A percentile compares a stretch with the other conserved stretches of the same genome.
phyloP scores from a whole-genome alignment of 345 rosid species.

The Hevea brasiliensis region DNA sequence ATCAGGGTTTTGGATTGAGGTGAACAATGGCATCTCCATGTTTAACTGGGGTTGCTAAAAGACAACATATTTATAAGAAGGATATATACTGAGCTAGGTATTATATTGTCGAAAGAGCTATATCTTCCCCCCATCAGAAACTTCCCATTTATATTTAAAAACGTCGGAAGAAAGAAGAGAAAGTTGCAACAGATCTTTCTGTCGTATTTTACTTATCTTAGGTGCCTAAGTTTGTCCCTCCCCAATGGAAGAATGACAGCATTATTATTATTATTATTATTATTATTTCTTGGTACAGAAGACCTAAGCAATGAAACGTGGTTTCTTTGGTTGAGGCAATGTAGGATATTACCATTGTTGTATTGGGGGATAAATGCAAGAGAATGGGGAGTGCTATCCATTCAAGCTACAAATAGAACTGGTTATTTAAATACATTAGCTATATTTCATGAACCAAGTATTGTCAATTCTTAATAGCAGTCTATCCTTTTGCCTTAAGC shows the following conservation, averaged over 20 bases:
- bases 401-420: background rate
- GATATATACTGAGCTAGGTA: background rate
- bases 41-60: background rate
- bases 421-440: background rate
- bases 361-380: constrained; percentile 3
- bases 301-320: background rate
- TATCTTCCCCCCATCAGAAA: background rate
- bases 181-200: background rate
- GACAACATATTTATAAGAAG: background rate
- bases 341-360: background rate
- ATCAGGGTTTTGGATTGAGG: constrained; percentile 1
- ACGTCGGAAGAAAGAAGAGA: background rate
- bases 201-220: background rate
- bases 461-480: background rate
- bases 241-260: background rate
- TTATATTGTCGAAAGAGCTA: background rate
- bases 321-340: background rate
- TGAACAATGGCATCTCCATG: constrained; percentile 1
- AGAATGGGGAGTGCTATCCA: background rate
- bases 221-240: background rate
- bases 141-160: background rate
- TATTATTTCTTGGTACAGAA: background rate
- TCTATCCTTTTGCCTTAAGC: background rate
- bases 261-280: background rate
- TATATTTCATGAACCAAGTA: constrained; percentile 2